phyloP scores from a whole-genome alignment of 164 flowering plant species.

The Annona cherimola region DNA sequence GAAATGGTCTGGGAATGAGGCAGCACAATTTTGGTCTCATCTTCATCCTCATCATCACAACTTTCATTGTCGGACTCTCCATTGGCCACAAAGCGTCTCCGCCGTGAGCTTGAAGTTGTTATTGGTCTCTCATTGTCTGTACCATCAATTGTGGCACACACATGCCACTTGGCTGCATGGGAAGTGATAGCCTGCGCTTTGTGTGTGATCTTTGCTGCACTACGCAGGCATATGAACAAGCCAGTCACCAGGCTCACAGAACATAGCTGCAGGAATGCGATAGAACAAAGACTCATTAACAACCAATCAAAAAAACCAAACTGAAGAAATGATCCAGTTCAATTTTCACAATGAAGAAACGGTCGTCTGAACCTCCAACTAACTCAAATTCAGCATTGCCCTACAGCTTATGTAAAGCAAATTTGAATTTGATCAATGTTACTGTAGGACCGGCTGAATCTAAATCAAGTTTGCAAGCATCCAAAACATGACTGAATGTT shows the following conservation, averaged over 20 bases:
- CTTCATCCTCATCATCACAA: slow-evolving; percentile 55
- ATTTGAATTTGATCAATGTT: background rate
- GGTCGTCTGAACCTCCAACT: too few species aligned
- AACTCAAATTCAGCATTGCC: too few species aligned
- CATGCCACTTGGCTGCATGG: slow-evolving; percentile 89
- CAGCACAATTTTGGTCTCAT: slow-evolving; percentile 42
- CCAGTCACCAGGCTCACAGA: slow-evolving; percentile 68
- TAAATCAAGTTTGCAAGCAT: background rate
- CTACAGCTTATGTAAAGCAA: too few species aligned
- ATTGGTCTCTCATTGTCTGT: slow-evolving; percentile 50
- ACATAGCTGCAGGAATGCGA: slow-evolving; percentile 47
- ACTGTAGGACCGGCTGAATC: background rate
- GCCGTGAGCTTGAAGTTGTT: background rate
- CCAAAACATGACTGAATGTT: background rate
- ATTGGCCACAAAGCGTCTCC: background rate
- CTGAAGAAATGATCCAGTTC: background rate
- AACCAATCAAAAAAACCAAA: background rate
- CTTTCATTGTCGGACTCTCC: slow-evolving; percentile 28
- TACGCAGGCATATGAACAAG: slow-evolving; percentile 52
- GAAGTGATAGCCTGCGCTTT: slow-evolving; percentile 71
- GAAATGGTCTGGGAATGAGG: slow-evolving; percentile 55
- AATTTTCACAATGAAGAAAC: too few species aligned
- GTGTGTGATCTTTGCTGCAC: slow-evolving; percentile 91
- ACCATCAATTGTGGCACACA: slow-evolving; percentile 71
- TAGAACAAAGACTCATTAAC: background rate